These are phyloP conservation scores for Pulveroboletus frians DNA, from an alignment of 768 basidiomycete species.

Conservation along the genomic window DNA sequence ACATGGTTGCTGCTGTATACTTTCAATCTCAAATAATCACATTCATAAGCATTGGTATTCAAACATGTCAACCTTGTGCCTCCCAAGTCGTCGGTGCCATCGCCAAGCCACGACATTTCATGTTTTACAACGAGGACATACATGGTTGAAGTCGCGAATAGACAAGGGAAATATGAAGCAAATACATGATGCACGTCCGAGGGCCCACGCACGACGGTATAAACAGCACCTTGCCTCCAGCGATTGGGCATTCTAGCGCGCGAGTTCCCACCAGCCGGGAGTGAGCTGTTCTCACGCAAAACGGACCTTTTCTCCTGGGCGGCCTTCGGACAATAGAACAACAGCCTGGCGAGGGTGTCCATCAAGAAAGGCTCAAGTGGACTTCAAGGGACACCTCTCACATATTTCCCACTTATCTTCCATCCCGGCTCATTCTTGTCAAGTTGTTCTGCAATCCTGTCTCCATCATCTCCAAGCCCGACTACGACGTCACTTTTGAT, in stretches of 20 bases:
- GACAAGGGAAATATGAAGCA: neutral
- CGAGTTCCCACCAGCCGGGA: neutral
- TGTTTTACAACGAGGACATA: slow-evolving; percentile 3
- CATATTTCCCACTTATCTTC: slow-evolving; percentile 97
- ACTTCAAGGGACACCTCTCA: slow-evolving; percentile 37
- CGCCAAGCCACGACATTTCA: neutral
- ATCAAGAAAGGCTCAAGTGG: slow-evolving; percentile 13
- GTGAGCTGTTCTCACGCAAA: slow-evolving; percentile 43
- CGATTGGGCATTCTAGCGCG: neutral
- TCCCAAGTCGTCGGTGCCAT: no score
- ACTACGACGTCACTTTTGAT: slow-evolving; percentile 97
- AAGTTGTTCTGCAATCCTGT: slow-evolving; percentile 68
- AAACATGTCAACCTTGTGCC: no score
- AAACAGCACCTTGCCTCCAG: neutral
- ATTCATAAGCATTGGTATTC: no score
- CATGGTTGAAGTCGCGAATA: neutral
- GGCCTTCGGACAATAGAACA: slow-evolving; percentile 80
- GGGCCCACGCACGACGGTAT: slow-evolving; percentile 1
- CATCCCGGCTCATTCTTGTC: slow-evolving; percentile 86
- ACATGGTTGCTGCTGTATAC: no score
- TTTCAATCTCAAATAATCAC: no score
- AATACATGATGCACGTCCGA: neutral
- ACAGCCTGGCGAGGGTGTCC: slow-evolving; percentile 53
- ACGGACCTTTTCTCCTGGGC: slow-evolving; percentile 83
- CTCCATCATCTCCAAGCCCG: slow-evolving; percentile 65